phyloP scores from a whole-genome alignment of 495 filamentous ascomycete genomes.

The Daldinia grandis region DNA sequence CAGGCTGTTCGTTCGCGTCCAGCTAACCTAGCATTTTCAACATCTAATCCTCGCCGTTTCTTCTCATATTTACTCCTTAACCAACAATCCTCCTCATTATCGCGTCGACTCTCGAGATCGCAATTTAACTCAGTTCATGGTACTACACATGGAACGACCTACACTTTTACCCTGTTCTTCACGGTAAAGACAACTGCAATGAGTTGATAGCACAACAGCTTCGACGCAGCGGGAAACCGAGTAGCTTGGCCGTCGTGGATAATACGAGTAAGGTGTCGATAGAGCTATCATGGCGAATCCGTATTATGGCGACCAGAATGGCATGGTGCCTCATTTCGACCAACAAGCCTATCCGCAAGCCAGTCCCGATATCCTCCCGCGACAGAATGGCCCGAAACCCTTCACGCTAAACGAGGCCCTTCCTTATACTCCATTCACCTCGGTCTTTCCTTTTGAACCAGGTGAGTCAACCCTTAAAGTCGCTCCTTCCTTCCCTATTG shows the following conservation, averaged over 20 bases:
- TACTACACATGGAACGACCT: constrained; percentile 32
- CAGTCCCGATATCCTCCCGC: constrained; percentile 13
- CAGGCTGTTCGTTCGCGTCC: constrained; percentile 32
- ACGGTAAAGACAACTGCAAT: constrained; percentile 27
- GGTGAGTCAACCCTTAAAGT: constrained; percentile 63
- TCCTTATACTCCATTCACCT: constrained; percentile 90
- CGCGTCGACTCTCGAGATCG: background rate
- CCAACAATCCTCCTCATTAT: background rate
- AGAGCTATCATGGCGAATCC: constrained; percentile 48
- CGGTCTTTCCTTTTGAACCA: constrained; percentile 84
- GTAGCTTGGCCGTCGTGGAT: constrained; percentile 20
- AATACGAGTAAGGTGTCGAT: constrained; percentile 17
- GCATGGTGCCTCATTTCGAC: constrained; percentile 35
- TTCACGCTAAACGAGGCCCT: constrained; percentile 81
- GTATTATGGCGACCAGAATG: constrained; percentile 41
- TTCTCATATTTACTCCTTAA: background rate
- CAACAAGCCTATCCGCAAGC: constrained; percentile 32
- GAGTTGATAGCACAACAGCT: constrained; percentile 25
- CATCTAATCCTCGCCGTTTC: constrained; percentile 8
- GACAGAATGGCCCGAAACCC: constrained; percentile 43
- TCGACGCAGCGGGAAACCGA: constrained; percentile 22
- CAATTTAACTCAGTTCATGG: background rate
- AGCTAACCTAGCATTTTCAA: background rate
- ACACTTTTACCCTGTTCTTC: constrained; percentile 8
- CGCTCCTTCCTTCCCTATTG: constrained; percentile 38